Evolutionary conservation across 2,329 filamentous ascomycete species (phyloP).

Genomic region (Sarocladium oryzae): DNA sequence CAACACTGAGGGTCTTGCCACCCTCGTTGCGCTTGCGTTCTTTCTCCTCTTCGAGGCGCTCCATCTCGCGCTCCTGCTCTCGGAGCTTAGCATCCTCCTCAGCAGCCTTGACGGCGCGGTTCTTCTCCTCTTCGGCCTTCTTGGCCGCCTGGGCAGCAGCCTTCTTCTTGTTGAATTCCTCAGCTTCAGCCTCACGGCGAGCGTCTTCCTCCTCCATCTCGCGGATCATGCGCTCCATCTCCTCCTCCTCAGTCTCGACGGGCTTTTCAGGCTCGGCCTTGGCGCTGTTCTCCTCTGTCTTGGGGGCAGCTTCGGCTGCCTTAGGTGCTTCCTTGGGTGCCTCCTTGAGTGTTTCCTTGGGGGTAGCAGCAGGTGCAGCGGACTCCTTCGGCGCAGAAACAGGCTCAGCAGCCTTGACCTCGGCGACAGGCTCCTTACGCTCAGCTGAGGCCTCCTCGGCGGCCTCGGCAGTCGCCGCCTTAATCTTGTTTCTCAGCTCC

Average conservation of each 20-base stretch:
- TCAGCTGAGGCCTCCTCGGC: conserved; percentile 19
- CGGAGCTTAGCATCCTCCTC: conserved; percentile 60
- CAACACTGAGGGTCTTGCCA: conserved; percentile 39
- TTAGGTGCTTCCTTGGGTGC: conserved; percentile 12
- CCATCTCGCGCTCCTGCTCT: conserved; percentile 67
- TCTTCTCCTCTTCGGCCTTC: conserved; percentile 44
- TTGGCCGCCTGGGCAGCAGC: conserved; percentile 39
- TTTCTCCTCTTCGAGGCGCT: conserved; percentile 64
- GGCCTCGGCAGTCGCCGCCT: conserved; percentile 45
- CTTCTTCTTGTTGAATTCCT: conserved; percentile 38
- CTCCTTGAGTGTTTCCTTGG: conserved; percentile 14
- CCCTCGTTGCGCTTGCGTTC: conserved; percentile 48
- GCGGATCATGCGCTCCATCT: conserved; percentile 52
- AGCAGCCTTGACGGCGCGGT: conserved; percentile 38
- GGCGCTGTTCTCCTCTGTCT: conserved; percentile 21
- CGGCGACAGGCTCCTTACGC: conserved; percentile 10
- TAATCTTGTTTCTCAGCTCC: conserved; percentile 76
- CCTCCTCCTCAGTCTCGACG: conserved; percentile 43
- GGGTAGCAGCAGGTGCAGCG: conserved; percentile 4
- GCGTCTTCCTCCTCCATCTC: conserved; percentile 56
- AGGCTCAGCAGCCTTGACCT: background rate
- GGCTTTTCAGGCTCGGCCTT: conserved; percentile 23
- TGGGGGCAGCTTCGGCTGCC: conserved; percentile 23
- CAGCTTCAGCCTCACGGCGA: conserved; percentile 41
- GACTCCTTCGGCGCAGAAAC: conserved; percentile 8